A percentile compares a stretch with the other conserved stretches of the same genome.
Conservation (phyloP, 1,284 basidiomycete species). For the Paramarasmius palmivorus region DNA sequence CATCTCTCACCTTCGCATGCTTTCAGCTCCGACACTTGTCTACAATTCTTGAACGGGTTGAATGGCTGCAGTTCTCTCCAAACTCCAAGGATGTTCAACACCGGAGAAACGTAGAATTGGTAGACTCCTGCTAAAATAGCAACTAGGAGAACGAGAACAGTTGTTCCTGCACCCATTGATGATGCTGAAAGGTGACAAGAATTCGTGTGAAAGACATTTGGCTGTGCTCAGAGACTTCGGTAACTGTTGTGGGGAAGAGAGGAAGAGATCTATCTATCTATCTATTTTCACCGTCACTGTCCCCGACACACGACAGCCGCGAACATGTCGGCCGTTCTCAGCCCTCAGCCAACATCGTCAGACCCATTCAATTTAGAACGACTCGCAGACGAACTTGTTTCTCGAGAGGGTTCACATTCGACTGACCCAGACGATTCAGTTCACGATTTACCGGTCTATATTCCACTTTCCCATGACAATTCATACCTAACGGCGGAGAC, state of each 20-base stretch:
- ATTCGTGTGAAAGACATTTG: background rate
- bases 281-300: too few relatives aligned
- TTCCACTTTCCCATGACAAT: slow-evolving; percentile 81
- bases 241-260: background rate
- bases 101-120: slow-evolving; percentile 41
- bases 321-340: slow-evolving; percentile 11
- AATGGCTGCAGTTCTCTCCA: slow-evolving; percentile 43
- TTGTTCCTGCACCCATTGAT: too few relatives aligned
- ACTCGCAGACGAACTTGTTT: slow-evolving; percentile 70
- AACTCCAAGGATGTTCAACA: slow-evolving; percentile 40
- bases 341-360: slow-evolving; percentile 14
- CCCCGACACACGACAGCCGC: too few relatives aligned
- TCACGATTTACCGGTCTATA: slow-evolving; percentile 69
- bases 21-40: slow-evolving; percentile 47
- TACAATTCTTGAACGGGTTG: slow-evolving; percentile 47
- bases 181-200: too few relatives aligned
- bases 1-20: slow-evolving; percentile 63
- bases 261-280: too few relatives aligned
- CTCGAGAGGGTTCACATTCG: slow-evolving; percentile 35
- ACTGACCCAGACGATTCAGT: slow-evolving; percentile 20
- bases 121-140: slow-evolving; percentile 29
- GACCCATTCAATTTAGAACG: slow-evolving; percentile 70
- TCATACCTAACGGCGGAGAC: slow-evolving; percentile 63
- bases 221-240: background rate
- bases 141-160: too few relatives aligned